A percentile compares a stretch with the other conserved stretches of the same genome.
These are phyloP conservation scores for Ballota nigra DNA, from an alignment of 257 asterid genomes.

Conservation along the genomic window DNA sequence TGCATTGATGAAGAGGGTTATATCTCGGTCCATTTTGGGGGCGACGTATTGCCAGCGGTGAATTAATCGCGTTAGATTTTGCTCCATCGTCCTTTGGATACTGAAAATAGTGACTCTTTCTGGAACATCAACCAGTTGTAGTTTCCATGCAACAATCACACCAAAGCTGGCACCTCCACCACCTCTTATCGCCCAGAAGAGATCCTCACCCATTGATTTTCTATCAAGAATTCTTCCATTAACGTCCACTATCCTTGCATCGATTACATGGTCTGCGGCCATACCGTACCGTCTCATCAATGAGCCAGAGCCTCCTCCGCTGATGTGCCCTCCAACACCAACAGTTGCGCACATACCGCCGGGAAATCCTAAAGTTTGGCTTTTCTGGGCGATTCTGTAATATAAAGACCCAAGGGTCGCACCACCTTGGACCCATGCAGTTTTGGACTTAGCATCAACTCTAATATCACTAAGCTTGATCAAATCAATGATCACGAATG, in stretches of 20 bases:
- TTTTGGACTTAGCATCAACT: neutral
- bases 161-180: conserved; percentile 13
- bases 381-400: neutral
- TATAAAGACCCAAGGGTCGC: neutral
- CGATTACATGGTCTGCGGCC: neutral
- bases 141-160: conserved; percentile 9
- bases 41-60: conserved; percentile 3
- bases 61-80: neutral
- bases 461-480: neutral
- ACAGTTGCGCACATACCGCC: neutral
- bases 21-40: neutral
- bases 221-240: neutral
- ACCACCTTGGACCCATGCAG: neutral
- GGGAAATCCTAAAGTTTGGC: neutral
- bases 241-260: neutral
- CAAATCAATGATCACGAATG: conserved; percentile 1
- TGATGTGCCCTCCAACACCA: neutral
- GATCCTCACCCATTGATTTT: neutral
- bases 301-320: neutral
- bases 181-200: neutral
- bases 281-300: neutral
- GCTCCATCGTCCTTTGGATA: neutral
- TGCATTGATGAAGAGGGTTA: neutral
- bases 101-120: neutral
- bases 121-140: neutral